Base-by-base conservation (phyloP, 163 green algal species). In the Trebouxiophyceae sp. region DNA sequence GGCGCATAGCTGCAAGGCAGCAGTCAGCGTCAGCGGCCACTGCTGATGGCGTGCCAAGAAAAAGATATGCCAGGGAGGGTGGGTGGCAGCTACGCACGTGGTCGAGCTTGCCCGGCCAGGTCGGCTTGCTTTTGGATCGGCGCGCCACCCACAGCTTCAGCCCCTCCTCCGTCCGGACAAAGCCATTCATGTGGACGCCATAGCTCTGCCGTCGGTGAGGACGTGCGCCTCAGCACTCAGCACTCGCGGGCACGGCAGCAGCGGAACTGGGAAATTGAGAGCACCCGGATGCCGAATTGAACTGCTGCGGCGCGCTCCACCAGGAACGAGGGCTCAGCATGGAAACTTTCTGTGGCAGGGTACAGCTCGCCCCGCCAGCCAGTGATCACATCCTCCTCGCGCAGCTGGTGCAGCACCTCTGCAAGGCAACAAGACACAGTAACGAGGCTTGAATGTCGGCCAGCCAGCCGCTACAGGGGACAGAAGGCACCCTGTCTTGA, bases 301-400 rank as follows among this genome's bases (percentile, higher is more conserved):
- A 77, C 71, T 1, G 84, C 86, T 23, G 86, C 83, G 20, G 87
- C 88, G 2, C 90, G 71, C 73, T 97, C 91, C 4, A 97, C 63
- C 45, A 91, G 74, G 19, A 93, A 67, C 16, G 83, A 34, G 0
- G 89, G 89, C 28, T 70, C 20, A 2, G 73, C 58, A 60, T 87
- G 54, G 50, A 91, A 95, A 1, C 72, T 60, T 23, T 62, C 31
- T 2, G 68, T 70, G 4, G 93, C 86, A 0, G 90, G 89, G 73
- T 94, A 97, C n/a, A 93, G 77, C 80, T 97, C 91, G 34, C 92
- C 69, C 0, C 91, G 77, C 89, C 91, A 97, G 19, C 91, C 89
- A 5, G 55, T 73, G 30, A 97, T 85, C 4, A 87, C 24, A 0
- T 80, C 82, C 44, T 71, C 55, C 0, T 81, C 59, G 8, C 70